These are phyloP conservation scores for Obba rivulosa DNA, from an alignment of 768 basidiomycete species.

Conservation along the genomic window DNA sequence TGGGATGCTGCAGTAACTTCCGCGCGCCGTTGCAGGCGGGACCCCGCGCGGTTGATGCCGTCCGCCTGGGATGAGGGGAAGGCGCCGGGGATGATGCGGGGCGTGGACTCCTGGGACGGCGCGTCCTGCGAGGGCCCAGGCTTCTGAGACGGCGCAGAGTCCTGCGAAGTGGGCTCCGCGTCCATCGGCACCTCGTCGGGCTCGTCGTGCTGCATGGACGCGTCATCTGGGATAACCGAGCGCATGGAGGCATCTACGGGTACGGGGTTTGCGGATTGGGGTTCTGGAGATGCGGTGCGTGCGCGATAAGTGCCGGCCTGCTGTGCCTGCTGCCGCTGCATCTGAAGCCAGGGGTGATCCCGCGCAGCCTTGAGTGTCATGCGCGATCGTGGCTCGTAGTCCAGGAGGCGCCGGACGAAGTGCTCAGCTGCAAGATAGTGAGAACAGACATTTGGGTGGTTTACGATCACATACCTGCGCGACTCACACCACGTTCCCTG, in stretches of 20 bases:
- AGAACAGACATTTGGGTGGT: not conserved
- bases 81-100: conserved; percentile 1
- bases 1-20: conserved; percentile 24
- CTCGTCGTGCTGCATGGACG: conserved; percentile 7
- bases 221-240: conserved; percentile 9
- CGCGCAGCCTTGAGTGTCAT: conserved; percentile 69
- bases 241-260: conserved; percentile 13
- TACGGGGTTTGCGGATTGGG: not conserved
- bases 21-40: conserved; percentile 14
- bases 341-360: conserved; percentile 69
- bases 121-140: not conserved
- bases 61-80: conserved; percentile 1
- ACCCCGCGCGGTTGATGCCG: conserved; percentile 4
- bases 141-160: not conserved
- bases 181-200: conserved; percentile 1
- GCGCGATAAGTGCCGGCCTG: not conserved
- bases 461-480: conserved; percentile 38
- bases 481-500: conserved; percentile 30
- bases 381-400: conserved; percentile 56
- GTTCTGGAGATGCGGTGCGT: conserved; percentile 10
- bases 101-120: not conserved
- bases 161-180: conserved; percentile 3
- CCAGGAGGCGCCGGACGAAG: conserved; percentile 66
- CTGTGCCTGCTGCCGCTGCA: not conserved
- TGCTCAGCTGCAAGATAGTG: conserved; percentile 40